Base-by-base conservation (phyloP, 1,284 basidiomycete genomes). In the Schizophyllum amplum region DNA sequence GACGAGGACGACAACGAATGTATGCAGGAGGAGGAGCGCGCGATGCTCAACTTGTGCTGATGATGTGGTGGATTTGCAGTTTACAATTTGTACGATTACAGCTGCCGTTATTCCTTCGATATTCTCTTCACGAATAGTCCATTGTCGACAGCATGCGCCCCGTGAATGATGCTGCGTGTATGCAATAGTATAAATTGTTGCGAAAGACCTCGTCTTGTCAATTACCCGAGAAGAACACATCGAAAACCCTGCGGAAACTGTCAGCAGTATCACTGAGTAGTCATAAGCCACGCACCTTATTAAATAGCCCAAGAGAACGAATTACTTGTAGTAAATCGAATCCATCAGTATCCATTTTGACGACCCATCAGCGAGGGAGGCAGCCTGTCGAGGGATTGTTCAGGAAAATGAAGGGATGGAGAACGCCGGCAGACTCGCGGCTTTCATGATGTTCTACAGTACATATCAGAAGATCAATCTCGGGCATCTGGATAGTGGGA, bases 1-100 rank as follows among this genome's bases (percentile, higher is more conserved):
- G 55, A 53, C 42, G 57, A 56, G 51, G 51, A 59, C 24, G 54
- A 46, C 46, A 42, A 42, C 13, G 13, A 17, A 9, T 42, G 33
- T 17, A 17, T 42, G 13, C 11, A 42, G 33, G 33, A 42, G 17
- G 11, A 17, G 33, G 13, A 42, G 33, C 13, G 33, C 2, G 17
- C 17, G 33, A 13, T 9, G 17, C 11, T 9, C 33, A 42, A 9
- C 11, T 42, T n/a, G n/a, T n/a, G n/a, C n/a, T 13, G 17, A 9
- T 42, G 11, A 42, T 17, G 11, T 42, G 33, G 33, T 9, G 17
- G 11, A 9, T 42, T 17, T 42, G 27, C 13, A 17, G 33, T 13
- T 42, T 42, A 42, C 33, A 42, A 42, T 9, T 42, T 42, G 33
- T 42, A 42, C 33, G 33, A 42, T 17, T 42, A 42, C 17, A n/a